phyloP scores from a whole-genome alignment of 371 early-diverging fungal species.

The Apophysomyces sp. region DNA sequence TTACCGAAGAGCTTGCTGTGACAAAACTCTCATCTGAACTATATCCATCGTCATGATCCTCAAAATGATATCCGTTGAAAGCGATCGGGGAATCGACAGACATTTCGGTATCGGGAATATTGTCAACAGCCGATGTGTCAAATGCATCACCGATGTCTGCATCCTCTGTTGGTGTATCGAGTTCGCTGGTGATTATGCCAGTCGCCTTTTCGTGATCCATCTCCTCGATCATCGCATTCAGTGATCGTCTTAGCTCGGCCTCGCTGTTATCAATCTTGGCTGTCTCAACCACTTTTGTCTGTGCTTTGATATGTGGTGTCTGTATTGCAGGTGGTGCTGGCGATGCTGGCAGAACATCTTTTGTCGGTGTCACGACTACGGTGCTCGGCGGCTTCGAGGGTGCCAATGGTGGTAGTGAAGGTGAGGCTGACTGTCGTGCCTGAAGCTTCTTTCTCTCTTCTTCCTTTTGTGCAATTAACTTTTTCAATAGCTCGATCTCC shows the following conservation, averaged over 20 bases:
- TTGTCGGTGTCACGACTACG: not conserved
- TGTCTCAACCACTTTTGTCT: not conserved
- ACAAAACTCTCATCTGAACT: not conserved
- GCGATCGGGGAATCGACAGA: not conserved
- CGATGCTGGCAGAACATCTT: not conserved
- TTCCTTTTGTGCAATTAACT: conserved; percentile 10
- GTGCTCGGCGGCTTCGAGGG: not conserved
- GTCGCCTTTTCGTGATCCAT: conserved; percentile 6
- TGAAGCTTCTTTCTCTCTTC: conserved; percentile 1
- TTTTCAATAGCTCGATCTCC: conserved; percentile 6
- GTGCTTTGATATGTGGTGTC: not conserved
- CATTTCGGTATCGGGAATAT: not conserved
- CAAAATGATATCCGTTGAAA: not conserved
- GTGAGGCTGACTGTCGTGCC: not conserved
- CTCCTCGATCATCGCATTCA: conserved; percentile 8
- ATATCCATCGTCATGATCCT: not conserved
- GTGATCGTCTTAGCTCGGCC: conserved; percentile 6
- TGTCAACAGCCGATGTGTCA: not conserved
- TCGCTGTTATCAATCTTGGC: not conserved
- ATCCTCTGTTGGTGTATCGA: not conserved
- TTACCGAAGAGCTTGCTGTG: not conserved
- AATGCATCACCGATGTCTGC: conserved; percentile 8
- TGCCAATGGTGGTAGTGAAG: not conserved
- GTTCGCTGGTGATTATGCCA: not conserved
- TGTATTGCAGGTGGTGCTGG: not conserved